Percentiles rank a stretch among this genome's conserved stretches.
Conservation (phyloP, 1,284 basidiomycete species). For the Ganoderma leucocontextum region DNA sequence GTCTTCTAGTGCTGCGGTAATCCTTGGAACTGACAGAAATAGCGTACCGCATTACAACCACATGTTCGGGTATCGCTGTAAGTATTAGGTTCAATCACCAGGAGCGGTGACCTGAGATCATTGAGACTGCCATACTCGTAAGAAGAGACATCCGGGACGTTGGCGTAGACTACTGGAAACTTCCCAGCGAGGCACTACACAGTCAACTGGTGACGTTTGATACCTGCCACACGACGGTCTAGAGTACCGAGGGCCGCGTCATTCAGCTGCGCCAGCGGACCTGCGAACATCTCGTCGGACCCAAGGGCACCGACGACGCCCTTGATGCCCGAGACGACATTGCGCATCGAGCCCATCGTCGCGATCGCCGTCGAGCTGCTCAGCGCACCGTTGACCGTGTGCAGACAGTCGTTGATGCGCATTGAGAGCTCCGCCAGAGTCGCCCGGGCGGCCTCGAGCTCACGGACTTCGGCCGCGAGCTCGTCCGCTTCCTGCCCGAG, state of each 20-base stretch:
- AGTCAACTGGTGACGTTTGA: slow-evolving; percentile 4
- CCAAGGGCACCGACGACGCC: slow-evolving; percentile 13
- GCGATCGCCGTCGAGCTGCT: slow-evolving; percentile 22
- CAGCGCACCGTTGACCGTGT: slow-evolving; percentile 17
- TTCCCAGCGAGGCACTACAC: background rate
- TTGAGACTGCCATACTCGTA: background rate
- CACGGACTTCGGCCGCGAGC: slow-evolving; percentile 1
- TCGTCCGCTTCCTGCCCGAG: background rate
- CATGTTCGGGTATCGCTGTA: background rate
- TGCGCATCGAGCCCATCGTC: slow-evolving; percentile 19
- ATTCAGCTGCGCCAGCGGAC: slow-evolving; percentile 18
- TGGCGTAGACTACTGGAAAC: background rate
- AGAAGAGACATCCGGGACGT: background rate
- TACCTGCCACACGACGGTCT: slow-evolving; percentile 6
- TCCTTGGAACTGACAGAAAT: background rate
- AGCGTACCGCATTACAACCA: background rate
- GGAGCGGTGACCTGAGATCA: background rate
- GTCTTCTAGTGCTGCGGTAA: background rate
- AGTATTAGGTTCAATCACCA: background rate
- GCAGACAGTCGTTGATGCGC: slow-evolving; percentile 23
- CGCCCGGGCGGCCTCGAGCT: slow-evolving; percentile 10
- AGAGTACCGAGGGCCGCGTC: slow-evolving; percentile 12
- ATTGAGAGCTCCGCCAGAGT: slow-evolving; percentile 16
- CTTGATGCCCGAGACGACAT: slow-evolving; percentile 14
- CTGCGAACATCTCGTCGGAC: slow-evolving; percentile 19